Percentiles rank a stretch among this genome's conserved stretches.
Evolutionary conservation across 495 filamentous ascomycete species (phyloP).

Genomic region (Tuber magnatum): DNA sequence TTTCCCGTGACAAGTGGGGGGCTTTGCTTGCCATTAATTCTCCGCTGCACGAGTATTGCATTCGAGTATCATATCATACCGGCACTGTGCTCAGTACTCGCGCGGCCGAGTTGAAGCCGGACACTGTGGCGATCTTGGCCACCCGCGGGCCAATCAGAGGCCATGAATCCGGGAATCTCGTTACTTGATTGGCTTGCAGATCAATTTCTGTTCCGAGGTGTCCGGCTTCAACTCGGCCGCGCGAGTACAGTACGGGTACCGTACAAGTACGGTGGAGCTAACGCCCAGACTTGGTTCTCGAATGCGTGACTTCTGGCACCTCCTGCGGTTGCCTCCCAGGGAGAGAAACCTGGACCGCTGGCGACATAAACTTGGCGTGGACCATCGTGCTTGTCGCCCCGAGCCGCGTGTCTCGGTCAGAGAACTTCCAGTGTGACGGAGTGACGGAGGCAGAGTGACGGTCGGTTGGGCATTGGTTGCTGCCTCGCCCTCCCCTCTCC

Average conservation of each 20-base stretch:
- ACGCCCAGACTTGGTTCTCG: neutral
- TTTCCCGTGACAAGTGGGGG: neutral
- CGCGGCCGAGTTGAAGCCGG: too few relatives aligned
- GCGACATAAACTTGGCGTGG: neutral
- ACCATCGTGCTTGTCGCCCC: slow-evolving; percentile 24
- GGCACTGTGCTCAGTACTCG: too few relatives aligned
- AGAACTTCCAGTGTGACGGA: neutral
- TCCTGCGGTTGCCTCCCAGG: neutral
- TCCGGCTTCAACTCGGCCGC: too few relatives aligned
- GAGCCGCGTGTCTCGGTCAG: slow-evolving; percentile 28
- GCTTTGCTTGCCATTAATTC: neutral
- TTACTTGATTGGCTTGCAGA: too few relatives aligned
- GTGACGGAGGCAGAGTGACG: neutral
- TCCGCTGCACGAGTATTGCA: too few relatives aligned
- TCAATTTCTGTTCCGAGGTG: too few relatives aligned
- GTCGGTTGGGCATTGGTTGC: neutral
- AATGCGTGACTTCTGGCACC: neutral
- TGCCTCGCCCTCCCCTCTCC: neutral
- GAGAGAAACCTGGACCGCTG: neutral
- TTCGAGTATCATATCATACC: too few relatives aligned
- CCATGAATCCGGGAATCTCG: too few relatives aligned
- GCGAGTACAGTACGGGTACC: too few relatives aligned
- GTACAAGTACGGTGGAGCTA: too few relatives aligned
- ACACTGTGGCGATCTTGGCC: too few relatives aligned
- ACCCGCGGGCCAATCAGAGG: too few relatives aligned